A percentile compares a stretch with the other conserved stretches of the same genome.
These are phyloP conservation scores for Trypanosoma rangeli DNA, from an alignment of 208 protist species.

Conservation along the genomic window DNA sequence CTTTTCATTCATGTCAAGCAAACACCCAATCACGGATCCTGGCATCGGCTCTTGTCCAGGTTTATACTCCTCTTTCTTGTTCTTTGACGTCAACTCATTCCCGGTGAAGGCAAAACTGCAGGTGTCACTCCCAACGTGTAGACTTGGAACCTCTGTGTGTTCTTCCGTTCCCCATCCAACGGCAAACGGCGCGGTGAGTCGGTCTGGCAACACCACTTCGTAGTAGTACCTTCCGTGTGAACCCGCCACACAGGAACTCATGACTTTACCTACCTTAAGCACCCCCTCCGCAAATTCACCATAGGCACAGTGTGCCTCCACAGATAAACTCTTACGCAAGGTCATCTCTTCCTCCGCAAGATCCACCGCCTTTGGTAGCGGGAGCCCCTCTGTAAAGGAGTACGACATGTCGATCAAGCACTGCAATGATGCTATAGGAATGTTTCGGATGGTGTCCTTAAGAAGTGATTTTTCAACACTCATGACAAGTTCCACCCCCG, in stretches of 20 bases:
- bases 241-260: conserved; percentile 48
- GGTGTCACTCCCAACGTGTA: conserved; percentile 87
- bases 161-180: conserved; percentile 82
- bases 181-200: conserved; percentile 66
- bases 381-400: conserved; percentile 42
- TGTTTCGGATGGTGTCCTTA: conserved; percentile 40
- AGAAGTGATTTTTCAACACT: conserved; percentile 37
- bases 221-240: conserved; percentile 79
- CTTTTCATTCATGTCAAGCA: conserved; percentile 79
- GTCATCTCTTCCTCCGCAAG: conserved; percentile 22
- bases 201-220: conserved; percentile 80
- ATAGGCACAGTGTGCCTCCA: conserved; percentile 70
- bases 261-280: conserved; percentile 87
- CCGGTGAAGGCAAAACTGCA: conserved; percentile 88
- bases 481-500: conserved; percentile 80
- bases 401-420: conserved; percentile 81
- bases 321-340: conserved; percentile 20
- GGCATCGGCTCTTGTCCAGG: conserved; percentile 47
- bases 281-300: conserved; percentile 69
- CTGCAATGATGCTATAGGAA: conserved; percentile 67
- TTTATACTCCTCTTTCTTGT: conserved; percentile 84
- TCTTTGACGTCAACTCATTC: conserved; percentile 57
- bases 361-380: conserved; percentile 75
- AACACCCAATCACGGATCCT: conserved; percentile 71
- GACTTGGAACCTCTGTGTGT: conserved; percentile 79